Conservation (phyloP, 2,329 filamentous ascomycete genomes). For the Chalaropsis thielavioides region DNA sequence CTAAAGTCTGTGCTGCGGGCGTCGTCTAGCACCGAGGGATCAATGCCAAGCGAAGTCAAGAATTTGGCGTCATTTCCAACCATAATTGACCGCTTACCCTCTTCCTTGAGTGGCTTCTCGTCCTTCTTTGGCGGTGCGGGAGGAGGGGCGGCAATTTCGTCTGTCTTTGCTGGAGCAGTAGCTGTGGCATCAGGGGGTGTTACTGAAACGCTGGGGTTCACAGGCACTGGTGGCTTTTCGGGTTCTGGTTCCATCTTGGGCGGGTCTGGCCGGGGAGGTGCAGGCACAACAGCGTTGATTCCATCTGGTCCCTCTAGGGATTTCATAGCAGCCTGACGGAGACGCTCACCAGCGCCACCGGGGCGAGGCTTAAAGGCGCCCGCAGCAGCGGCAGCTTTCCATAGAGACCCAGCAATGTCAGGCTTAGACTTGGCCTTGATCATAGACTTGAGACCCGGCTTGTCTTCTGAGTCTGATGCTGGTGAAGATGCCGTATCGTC, state of each 20-base stretch:
- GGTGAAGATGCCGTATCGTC: constrained; percentile 32
- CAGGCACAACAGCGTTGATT: constrained; percentile 75
- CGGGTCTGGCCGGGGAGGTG: constrained; percentile 41
- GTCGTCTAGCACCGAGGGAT: constrained; percentile 60
- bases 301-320: constrained; percentile 64
- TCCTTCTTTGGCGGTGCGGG: constrained; percentile 23
- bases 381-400: constrained; percentile 60
- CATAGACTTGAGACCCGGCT: constrained; percentile 83
- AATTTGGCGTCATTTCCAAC: constrained; percentile 67
- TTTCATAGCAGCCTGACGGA: constrained; percentile 48
- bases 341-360: constrained; percentile 70
- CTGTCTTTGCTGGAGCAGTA: not conserved
- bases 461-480: constrained; percentile 27
- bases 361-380: constrained; percentile 66
- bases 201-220: constrained; percentile 3
- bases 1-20: constrained; percentile 62
- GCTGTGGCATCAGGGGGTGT: constrained; percentile 20
- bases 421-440: constrained; percentile 63
- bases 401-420: constrained; percentile 62
- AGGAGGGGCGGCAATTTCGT: constrained; percentile 17
- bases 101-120: constrained; percentile 28
- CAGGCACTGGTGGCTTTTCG: constrained; percentile 25
- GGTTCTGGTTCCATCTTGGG: constrained; percentile 19
- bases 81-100: constrained; percentile 39
- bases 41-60: constrained; percentile 61